A percentile compares a stretch with the other conserved stretches of the same genome.
These are phyloP conservation scores for Scutellaria baicalensis DNA, from an alignment of 257 asterid genomes.

Conservation along the genomic window DNA sequence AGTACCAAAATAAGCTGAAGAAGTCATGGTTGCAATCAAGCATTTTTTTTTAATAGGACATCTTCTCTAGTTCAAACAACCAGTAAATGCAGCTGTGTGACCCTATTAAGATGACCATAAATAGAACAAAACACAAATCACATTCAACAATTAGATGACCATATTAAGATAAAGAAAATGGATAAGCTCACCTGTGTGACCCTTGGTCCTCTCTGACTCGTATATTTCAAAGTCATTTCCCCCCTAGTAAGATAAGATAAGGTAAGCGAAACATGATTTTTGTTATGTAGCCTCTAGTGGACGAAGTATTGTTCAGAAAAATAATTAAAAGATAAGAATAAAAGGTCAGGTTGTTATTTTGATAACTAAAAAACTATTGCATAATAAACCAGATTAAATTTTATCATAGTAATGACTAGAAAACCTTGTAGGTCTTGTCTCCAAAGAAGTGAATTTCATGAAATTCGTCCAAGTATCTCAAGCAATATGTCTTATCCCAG, in stretches of 20 bases:
- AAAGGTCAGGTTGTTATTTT: background rate
- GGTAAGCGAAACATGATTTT: background rate
- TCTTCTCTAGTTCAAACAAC: background rate
- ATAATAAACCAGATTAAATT: background rate
- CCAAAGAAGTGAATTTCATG: conserved; percentile 89
- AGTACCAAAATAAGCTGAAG: background rate
- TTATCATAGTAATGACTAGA: conserved; percentile 10
- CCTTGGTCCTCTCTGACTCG: conserved; percentile 82
- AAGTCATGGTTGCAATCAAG: background rate
- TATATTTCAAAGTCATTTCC: conserved; percentile 90
- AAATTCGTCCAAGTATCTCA: conserved; percentile 82
- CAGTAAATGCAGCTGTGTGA: too few species aligned
- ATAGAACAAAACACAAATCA: background rate
- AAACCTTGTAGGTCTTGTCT: conserved; percentile 94
- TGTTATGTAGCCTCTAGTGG: background rate
- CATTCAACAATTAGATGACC: background rate
- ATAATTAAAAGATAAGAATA: background rate
- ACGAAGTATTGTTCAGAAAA: background rate
- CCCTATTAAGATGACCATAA: too few species aligned
- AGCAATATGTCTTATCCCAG: conserved; percentile 98
- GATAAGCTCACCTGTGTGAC: conserved; percentile 74
- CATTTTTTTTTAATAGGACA: background rate
- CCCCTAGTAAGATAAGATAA: conserved; percentile 42
- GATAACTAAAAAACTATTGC: background rate
- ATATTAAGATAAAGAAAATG: background rate